Evolutionary conservation across 2,329 filamentous ascomycete species (phyloP).

Genomic region (Neofusicoccum parvum): DNA sequence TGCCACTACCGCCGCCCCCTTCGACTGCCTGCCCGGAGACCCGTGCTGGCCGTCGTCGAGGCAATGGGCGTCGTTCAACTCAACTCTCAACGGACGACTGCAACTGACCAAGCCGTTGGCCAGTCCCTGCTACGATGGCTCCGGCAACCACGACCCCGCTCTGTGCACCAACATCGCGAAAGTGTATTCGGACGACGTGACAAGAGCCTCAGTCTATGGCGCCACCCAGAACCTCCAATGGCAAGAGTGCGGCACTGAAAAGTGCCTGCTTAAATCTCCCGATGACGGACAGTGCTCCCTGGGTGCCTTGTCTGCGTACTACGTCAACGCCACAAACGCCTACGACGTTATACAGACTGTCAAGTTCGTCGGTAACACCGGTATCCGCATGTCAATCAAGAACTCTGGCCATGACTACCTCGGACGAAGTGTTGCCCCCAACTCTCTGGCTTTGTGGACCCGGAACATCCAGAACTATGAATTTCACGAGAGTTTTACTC

Average conservation of each 20-base stretch:
- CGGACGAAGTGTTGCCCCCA: constrained; percentile 25
- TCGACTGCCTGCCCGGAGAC: constrained; percentile 15
- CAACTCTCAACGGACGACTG: constrained; percentile 2
- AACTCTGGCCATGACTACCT: constrained; percentile 31
- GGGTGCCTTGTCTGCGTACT: constrained; percentile 24
- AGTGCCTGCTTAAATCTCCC: neutral
- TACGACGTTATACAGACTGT: constrained; percentile 28
- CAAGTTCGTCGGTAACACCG: constrained; percentile 26
- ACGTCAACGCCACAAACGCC: constrained; percentile 26
- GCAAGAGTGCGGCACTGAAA: constrained; percentile 10
- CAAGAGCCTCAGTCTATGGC: constrained; percentile 13
- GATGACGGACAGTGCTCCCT: constrained; percentile 6
- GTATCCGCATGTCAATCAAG: constrained; percentile 30
- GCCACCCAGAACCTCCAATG: constrained; percentile 19
- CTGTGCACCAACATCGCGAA: neutral
- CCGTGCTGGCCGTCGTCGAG: constrained; percentile 11
- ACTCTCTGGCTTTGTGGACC: constrained; percentile 29
- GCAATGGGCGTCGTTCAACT: constrained; percentile 19
- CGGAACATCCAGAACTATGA: constrained; percentile 23
- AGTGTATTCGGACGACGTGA: neutral
- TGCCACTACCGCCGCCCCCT: neutral
- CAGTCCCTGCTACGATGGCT: constrained; percentile 10
- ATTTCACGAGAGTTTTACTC: constrained; percentile 27
- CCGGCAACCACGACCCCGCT: constrained; percentile 2
- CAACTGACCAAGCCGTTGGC: constrained; percentile 13